phyloP scores from a whole-genome alignment of 2,329 filamentous ascomycete species.

The Ambrosiella beaveri region DNA sequence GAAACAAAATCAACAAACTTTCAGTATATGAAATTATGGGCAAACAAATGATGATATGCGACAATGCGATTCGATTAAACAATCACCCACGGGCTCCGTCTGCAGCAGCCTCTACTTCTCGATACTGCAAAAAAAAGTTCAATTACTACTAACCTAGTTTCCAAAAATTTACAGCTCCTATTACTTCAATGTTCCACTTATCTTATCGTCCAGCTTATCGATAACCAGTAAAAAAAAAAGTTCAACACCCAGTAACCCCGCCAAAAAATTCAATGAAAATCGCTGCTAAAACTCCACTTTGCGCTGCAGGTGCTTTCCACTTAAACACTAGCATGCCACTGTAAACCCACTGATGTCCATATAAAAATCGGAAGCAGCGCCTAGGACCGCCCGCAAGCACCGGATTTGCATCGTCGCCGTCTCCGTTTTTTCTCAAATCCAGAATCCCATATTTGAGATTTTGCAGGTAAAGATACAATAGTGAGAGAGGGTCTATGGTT shows the following conservation, averaged over 20 bases:
- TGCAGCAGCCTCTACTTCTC: background rate
- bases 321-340: background rate
- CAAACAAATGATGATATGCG: background rate
- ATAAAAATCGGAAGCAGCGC: background rate
- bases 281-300: slow-evolving; percentile 5
- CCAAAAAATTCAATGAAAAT: slow-evolving; percentile 8
- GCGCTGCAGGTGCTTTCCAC: background rate
- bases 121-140: background rate
- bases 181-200: background rate
- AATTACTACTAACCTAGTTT: background rate
- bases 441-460: background rate
- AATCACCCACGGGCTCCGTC: background rate
- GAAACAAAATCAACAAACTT: background rate
- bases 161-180: slow-evolving; percentile 5
- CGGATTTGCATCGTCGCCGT: background rate
- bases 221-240: slow-evolving; percentile 17
- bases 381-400: background rate
- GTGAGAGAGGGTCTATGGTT: too few species aligned
- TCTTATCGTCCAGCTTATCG: slow-evolving; percentile 12
- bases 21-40: background rate
- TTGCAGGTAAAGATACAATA: background rate
- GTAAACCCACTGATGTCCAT: background rate
- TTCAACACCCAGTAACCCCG: slow-evolving; percentile 11
- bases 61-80: background rate
- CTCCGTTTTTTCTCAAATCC: background rate